Conservation (phyloP, 2,329 filamentous ascomycete genomes). For the Calonectria multiphialidica region DNA sequence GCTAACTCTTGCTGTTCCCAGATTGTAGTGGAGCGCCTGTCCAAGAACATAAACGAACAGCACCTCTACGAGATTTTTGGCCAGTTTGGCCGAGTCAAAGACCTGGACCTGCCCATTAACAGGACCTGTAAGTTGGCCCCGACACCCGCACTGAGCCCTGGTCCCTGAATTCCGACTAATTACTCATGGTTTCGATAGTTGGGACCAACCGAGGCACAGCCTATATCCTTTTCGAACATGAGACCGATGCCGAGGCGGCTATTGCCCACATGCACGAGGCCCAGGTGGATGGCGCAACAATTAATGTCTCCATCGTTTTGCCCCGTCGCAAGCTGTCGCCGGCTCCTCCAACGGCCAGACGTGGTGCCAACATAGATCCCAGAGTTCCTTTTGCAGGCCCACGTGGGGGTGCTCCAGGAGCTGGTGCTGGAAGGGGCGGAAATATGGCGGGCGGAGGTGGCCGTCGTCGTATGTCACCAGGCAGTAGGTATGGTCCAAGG, state of each 20-base stretch:
- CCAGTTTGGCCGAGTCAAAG: slow-evolving; percentile 85
- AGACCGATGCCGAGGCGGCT: slow-evolving; percentile 85
- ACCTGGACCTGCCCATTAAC: slow-evolving; percentile 92
- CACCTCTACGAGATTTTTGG: slow-evolving; percentile 95
- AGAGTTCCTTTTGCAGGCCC: slow-evolving; percentile 48
- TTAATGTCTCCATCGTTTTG: slow-evolving; percentile 90
- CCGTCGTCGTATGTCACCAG: slow-evolving; percentile 51
- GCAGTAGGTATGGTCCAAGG: slow-evolving; percentile 55
- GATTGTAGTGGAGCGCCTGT: slow-evolving; percentile 96
- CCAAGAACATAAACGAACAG: slow-evolving; percentile 91
- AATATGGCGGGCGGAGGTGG: slow-evolving; percentile 52
- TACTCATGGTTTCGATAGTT: slow-evolving; percentile 61
- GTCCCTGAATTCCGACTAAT: slow-evolving; percentile 30
- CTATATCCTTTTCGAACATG: slow-evolving; percentile 86
- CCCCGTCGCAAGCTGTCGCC: slow-evolving; percentile 86
- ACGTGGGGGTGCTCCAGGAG: slow-evolving; percentile 48
- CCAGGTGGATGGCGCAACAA: slow-evolving; percentile 85
- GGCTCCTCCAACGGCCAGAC: slow-evolving; percentile 79
- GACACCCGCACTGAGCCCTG: slow-evolving; percentile 6
- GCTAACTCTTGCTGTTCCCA: slow-evolving; percentile 52
- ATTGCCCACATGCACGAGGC: slow-evolving; percentile 98
- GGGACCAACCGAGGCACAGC: slow-evolving; percentile 93
- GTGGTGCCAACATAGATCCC: slow-evolving; percentile 70
- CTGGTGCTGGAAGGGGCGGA: slow-evolving; percentile 38
- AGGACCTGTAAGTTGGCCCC: slow-evolving; percentile 74